Base-by-base conservation (phyloP, 2,329 filamentous ascomycete genomes). In the Monilinia aucupariae region DNA sequence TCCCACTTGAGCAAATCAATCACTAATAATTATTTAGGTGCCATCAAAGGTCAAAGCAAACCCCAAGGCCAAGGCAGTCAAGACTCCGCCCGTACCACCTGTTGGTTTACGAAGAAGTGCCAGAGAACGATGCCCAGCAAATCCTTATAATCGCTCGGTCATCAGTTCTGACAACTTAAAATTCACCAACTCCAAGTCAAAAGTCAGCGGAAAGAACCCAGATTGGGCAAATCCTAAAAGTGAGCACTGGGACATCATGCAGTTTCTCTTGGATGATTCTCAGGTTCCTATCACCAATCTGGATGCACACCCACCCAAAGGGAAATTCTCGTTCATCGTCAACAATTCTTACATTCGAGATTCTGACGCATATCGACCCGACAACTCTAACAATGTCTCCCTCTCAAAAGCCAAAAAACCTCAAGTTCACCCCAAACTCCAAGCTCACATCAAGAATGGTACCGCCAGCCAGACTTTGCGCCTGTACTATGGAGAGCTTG, bases 361-460 rank as follows among this genome's bases (percentile, higher is more conserved):
- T 30, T 15, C 53, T 13, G 13, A 15, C 5, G 22, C 43, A 17
- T 62, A 62, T 49, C 60, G 60, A 34, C 60, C 51, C 0, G 51
- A 62, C 2, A 47, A 25, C n/a, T 60, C 32, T 25, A 51, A 15
- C 25, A 12, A 41, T 17, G 34, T 43, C 34, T 17, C 30, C 30
- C 25, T 15, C 22, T 15, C 49, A n/a, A 54, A 22, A 25, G 20
- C 52, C 4, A 34, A 41, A 64, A 27, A 32, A 13, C 32, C 25
- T 17, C 30, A 20, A n/a, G 55, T 53, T 37, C 70, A 73, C 54
- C 71, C 71, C 13, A 70, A 65, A 32, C 58, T 72, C 15, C 51
- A 45, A 20, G 43, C 56, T 20, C 70, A 70, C 32, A 64, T 63
- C 10, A 68, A 66, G 45, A 71, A 65, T 17, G 67, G 68, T 13